A percentile compares a stretch with the other conserved stretches of the same genome.
Conservation (phyloP, 1,284 basidiomycete genomes). For the Moesziomyces globuligerus region DNA sequence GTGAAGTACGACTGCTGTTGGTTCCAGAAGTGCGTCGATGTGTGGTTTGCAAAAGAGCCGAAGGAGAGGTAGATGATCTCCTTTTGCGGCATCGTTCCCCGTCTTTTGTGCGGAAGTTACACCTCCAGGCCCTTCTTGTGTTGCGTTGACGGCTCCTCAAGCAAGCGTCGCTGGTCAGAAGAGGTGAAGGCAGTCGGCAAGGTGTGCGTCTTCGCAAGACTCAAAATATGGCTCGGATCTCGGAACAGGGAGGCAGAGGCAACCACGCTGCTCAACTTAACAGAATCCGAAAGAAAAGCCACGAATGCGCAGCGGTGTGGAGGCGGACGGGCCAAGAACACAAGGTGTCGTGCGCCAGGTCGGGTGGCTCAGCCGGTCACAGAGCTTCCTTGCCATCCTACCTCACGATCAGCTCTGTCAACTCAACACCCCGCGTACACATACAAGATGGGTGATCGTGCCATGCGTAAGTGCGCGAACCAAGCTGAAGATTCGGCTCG, state of each 20-base stretch:
- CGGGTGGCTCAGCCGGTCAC: neutral
- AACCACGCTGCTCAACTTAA: constrained; percentile 3
- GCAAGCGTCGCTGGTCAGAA: neutral
- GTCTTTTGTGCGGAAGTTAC: neutral
- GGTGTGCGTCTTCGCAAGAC: no score
- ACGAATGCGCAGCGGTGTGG: constrained; percentile 12
- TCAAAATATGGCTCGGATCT: constrained; percentile 29
- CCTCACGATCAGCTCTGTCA: constrained; percentile 1
- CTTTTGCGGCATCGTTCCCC: constrained; percentile 36
- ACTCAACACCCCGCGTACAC: neutral
- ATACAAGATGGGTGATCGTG: constrained; percentile 35
- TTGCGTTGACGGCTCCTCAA: neutral
- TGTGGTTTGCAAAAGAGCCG: constrained; percentile 60
- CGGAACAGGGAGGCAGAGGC: neutral
- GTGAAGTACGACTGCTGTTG: constrained; percentile 62
- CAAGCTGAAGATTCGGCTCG: neutral
- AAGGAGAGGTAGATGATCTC: constrained; percentile 64
- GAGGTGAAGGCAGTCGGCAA: no score
- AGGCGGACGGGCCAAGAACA: constrained; percentile 32
- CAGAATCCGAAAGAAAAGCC: constrained; percentile 1
- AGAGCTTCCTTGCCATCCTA: constrained; percentile 6
- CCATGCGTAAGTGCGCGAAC: constrained; percentile 39
- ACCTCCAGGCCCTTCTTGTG: neutral
- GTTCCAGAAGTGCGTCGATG: constrained; percentile 65
- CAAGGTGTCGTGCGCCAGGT: constrained; percentile 24